phyloP scores from a whole-genome alignment of 768 basidiomycete species.

The Multifurca ochricompacta region DNA sequence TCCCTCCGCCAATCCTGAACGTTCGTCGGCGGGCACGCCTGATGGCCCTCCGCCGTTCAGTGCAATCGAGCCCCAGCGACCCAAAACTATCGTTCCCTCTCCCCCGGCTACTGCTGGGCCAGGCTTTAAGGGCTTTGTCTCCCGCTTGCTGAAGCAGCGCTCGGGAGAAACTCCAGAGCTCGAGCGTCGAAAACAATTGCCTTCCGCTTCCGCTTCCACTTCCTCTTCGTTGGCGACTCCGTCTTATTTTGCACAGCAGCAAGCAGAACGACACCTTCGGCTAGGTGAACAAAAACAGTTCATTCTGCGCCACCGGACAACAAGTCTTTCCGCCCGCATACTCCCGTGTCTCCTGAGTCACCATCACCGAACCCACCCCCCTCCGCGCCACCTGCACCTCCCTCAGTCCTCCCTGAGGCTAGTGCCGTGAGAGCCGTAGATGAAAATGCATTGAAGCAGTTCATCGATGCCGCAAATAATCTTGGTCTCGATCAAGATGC shows the following conservation, averaged over 20 bases:
- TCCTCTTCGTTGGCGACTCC: slow-evolving; percentile 15
- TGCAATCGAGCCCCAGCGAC: slow-evolving; percentile 44
- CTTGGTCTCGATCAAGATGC: slow-evolving; percentile 69
- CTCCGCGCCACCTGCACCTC: background rate
- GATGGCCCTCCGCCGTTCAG: slow-evolving; percentile 33
- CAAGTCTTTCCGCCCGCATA: slow-evolving; percentile 15
- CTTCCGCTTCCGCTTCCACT: background rate
- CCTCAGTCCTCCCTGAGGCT: background rate
- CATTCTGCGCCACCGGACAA: slow-evolving; percentile 19
- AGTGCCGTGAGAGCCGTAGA: slow-evolving; percentile 27
- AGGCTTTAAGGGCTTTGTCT: slow-evolving; percentile 74
- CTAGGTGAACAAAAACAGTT: background rate
- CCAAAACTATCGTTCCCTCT: slow-evolving; percentile 47
- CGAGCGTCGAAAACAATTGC: slow-evolving; percentile 22
- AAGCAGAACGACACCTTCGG: background rate
- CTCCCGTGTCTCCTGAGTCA: slow-evolving; percentile 9
- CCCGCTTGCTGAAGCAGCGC: slow-evolving; percentile 52
- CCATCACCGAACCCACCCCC: background rate
- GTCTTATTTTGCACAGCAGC: slow-evolving; percentile 14
- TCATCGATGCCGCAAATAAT: slow-evolving; percentile 68
- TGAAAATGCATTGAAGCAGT: slow-evolving; percentile 53
- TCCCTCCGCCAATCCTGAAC: slow-evolving; percentile 32
- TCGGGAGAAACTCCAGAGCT: slow-evolving; percentile 25
- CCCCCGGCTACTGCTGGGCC: slow-evolving; percentile 70
- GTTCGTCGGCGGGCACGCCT: slow-evolving; percentile 29